A percentile compares a stretch with the other conserved stretches of the same genome.
Conservation (phyloP, 805 yeast genomes). For the Vanderwaltozyma tropicalis region DNA sequence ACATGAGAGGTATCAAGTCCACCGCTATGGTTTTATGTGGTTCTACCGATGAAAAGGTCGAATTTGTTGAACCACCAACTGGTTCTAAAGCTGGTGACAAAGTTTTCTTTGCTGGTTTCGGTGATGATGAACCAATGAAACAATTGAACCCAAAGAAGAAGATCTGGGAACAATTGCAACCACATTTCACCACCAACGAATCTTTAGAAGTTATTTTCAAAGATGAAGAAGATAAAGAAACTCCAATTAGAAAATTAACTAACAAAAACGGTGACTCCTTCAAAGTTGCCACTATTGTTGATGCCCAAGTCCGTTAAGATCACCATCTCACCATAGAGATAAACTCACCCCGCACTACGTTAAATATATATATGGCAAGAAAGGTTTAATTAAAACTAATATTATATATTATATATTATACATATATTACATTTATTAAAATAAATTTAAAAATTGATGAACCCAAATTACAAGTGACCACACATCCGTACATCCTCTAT, state of each 20-base stretch:
- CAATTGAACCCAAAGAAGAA: conserved; percentile 96
- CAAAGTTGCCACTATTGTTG: conserved; percentile 58
- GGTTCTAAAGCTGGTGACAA: conserved; percentile 94
- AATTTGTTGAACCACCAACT: conserved; percentile 89
- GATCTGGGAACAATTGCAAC: conserved; percentile 93
- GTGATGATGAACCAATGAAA: conserved; percentile 77
- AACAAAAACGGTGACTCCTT: conserved; percentile 72
- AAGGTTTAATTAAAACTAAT: too few species aligned
- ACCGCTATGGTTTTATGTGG: conserved; percentile 96
- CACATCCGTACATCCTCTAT: too few species aligned
- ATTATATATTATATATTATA: too few species aligned
- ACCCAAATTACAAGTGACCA: too few species aligned
- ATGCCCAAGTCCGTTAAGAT: conserved; percentile 67
- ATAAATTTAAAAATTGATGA: too few species aligned
- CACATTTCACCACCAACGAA: conserved; percentile 74
- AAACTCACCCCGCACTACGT: too few species aligned
- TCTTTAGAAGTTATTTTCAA: conserved; percentile 69
- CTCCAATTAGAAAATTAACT: conserved; percentile 55
- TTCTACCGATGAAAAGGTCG: conserved; percentile 64
- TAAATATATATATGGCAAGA: too few species aligned
- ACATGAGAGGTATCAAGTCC: conserved; percentile 95
- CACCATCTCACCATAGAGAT: too few species aligned
- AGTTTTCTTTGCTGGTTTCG: conserved; percentile 82
- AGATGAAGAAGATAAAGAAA: conserved; percentile 56
- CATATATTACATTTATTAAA: too few species aligned